Base-by-base conservation (phyloP, 768 basidiomycete genomes). In the Melanogaster broomeanus region DNA sequence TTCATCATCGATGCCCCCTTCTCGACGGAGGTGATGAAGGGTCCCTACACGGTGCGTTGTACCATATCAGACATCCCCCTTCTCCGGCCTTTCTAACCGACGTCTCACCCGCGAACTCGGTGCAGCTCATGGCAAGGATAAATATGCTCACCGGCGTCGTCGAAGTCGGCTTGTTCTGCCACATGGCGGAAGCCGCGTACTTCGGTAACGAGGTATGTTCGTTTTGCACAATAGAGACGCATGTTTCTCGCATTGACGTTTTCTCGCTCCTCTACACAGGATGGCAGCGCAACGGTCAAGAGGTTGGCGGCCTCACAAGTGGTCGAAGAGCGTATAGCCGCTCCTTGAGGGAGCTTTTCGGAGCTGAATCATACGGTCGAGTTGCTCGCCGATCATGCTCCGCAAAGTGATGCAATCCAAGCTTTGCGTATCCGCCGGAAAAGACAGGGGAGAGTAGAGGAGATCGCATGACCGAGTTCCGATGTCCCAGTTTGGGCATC, bases 1-100 rank as follows among this genome's bases (percentile, higher is more conserved):
- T 98, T 99, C 68, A 80, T 98, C 59, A 96, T 99, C 58, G 97
- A 99, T 63, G 97, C 97, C 15, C 92, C 93, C 1, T 98, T 98
- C 72, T 74, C 81, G 13, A 77, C 74, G 49, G 81, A 85, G 33
- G 64, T 77, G 61, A 86, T 96, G 79, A 65, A 72, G 57, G 75
- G 89, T 30, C 90, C 93, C 1, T 74, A 73, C 38, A 72, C 72
- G 52, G 89, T 93, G 33, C 55, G 69, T 64, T 46, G 42, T 18
- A 57, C 31, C 11, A 11, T 24, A 16, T 19, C n/a, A n/a, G n/a
- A n/a, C n/a, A n/a, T n/a, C n/a, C n/a, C 15, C 16, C 27, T 13
- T 22, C 28, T 56, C 24, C 44, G 10, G 0, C 22, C 10, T 33
- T 27, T n/a, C n/a, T 18, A 27, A 33, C 42, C 52, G 25, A 56